Conservation (phyloP, 2,329 filamentous ascomycete genomes). For the Verticillium albo-atrum region DNA sequence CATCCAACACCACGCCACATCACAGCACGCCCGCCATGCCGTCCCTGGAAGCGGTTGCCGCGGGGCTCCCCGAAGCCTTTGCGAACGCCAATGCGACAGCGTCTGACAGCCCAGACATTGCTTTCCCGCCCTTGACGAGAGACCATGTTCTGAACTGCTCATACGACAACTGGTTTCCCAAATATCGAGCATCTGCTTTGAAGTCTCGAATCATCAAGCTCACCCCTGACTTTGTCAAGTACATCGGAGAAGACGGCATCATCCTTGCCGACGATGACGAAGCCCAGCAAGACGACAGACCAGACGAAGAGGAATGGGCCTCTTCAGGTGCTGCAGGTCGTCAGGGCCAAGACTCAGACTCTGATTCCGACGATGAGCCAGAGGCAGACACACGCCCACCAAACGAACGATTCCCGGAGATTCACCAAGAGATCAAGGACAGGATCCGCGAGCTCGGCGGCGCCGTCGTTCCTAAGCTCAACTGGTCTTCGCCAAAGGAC, state of each 20-base stretch:
- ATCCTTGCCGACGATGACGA: slow-evolving; percentile 70
- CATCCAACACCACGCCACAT: neutral
- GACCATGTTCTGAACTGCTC: slow-evolving; percentile 92
- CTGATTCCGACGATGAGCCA: slow-evolving; percentile 46
- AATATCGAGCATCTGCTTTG: slow-evolving; percentile 70
- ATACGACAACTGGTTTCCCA: slow-evolving; percentile 86
- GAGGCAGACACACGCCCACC: slow-evolving; percentile 36
- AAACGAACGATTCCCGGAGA: slow-evolving; percentile 59
- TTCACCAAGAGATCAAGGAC: slow-evolving; percentile 71
- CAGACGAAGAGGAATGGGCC: slow-evolving; percentile 50
- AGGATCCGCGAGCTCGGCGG: slow-evolving; percentile 80
- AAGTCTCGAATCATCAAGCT: slow-evolving; percentile 84
- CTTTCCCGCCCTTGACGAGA: slow-evolving; percentile 79
- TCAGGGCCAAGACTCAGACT: slow-evolving; percentile 33
- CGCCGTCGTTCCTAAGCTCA: slow-evolving; percentile 85
- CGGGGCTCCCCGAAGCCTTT: neutral
- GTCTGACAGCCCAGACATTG: slow-evolving; percentile 32
- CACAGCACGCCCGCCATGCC: slow-evolving; percentile 22
- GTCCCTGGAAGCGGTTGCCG: slow-evolving; percentile 17
- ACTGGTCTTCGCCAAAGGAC: slow-evolving; percentile 97
- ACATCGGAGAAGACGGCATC: slow-evolving; percentile 90
- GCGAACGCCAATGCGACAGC: slow-evolving; percentile 3
- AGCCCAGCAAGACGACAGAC: slow-evolving; percentile 47
- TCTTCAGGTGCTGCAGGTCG: slow-evolving; percentile 23
- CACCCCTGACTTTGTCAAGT: slow-evolving; percentile 69